A percentile compares a stretch with the other conserved stretches of the same genome.
Conservation (phyloP, 2,329 filamentous ascomycete genomes). For the Hypomyces rosellus region DNA sequence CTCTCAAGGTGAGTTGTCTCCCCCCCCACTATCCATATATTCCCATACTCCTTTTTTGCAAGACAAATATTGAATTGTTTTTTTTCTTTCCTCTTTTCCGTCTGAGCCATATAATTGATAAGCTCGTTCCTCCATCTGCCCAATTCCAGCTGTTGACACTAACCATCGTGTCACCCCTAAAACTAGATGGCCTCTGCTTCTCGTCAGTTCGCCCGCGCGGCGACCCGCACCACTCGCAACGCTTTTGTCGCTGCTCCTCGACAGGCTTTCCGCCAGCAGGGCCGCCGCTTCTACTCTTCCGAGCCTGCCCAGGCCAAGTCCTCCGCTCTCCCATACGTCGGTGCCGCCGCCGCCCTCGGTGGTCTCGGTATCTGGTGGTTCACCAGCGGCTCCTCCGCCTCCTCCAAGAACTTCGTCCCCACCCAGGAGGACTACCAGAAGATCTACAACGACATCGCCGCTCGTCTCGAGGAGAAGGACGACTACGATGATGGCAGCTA, state of each 20-base stretch:
- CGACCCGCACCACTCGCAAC: constrained; percentile 52
- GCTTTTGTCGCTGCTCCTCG: constrained; percentile 55
- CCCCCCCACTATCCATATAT: too few species aligned
- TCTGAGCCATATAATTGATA: too few species aligned
- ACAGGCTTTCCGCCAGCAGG: constrained; percentile 65
- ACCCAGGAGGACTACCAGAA: constrained; percentile 87
- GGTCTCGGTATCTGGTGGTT: constrained; percentile 64
- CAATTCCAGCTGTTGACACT: background rate
- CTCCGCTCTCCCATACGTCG: constrained; percentile 50
- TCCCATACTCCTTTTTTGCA: too few species aligned
- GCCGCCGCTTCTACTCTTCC: constrained; percentile 74
- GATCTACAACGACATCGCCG: constrained; percentile 84
- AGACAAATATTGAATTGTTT: too few species aligned
- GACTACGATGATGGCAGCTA: constrained; percentile 97
- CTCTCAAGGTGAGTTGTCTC: background rate
- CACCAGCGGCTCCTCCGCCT: constrained; percentile 44
- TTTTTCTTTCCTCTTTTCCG: too few species aligned
- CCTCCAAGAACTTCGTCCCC: constrained; percentile 59
- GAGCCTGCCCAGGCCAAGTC: constrained; percentile 50
- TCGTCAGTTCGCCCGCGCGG: constrained; percentile 50
- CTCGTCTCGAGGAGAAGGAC: constrained; percentile 75
- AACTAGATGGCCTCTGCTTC: constrained; percentile 36
- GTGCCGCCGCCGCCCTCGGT: constrained; percentile 51
- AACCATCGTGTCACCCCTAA: background rate
- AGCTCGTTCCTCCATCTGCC: too few species aligned